Evolutionary conservation across 768 basidiomycete species (phyloP).

Genomic region (Lactarius tabidus): DNA sequence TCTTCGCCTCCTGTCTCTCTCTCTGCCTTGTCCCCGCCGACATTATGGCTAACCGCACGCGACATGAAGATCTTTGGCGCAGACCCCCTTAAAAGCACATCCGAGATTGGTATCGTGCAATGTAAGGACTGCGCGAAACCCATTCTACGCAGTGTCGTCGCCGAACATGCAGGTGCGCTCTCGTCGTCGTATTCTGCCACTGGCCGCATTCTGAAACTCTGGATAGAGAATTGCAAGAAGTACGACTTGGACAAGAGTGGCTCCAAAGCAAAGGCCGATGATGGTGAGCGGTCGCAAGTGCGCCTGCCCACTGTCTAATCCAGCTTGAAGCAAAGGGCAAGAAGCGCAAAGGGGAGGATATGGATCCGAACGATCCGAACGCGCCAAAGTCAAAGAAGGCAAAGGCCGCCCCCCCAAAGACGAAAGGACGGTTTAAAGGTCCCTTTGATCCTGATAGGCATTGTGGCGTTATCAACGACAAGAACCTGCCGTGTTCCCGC

Average conservation of each 20-base stretch:
- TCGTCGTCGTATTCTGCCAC: background rate
- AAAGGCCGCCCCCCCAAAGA: conserved; percentile 62
- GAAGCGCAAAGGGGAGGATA: conserved; percentile 81
- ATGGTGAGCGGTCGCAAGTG: conserved; percentile 32
- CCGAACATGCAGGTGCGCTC: conserved; percentile 69
- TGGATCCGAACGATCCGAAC: conserved; percentile 55
- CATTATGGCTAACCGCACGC: conserved; percentile 77
- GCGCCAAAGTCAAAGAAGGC: conserved; percentile 73
- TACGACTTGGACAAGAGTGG: conserved; percentile 56
- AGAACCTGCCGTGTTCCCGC: conserved; percentile 86
- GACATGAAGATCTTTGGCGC: conserved; percentile 89
- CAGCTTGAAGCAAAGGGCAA: conserved; percentile 50
- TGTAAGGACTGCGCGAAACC: conserved; percentile 84
- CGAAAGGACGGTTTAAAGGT: conserved; percentile 75
- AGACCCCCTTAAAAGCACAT: conserved; percentile 54
- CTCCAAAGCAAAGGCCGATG: conserved; percentile 51
- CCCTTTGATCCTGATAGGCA: conserved; percentile 90
- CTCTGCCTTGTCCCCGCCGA: conserved; percentile 55
- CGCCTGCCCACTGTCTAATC: background rate
- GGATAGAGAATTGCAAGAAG: conserved; percentile 55
- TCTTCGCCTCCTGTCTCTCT: conserved; percentile 27
- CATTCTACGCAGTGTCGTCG: conserved; percentile 66
- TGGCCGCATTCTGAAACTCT: background rate
- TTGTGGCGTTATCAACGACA: conserved; percentile 97
- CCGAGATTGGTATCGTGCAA: conserved; percentile 60